These are phyloP conservation scores for Aaosphaeria pasadenensis DNA, from an alignment of 2,329 filamentous ascomycete genomes.

Conservation along the genomic window DNA sequence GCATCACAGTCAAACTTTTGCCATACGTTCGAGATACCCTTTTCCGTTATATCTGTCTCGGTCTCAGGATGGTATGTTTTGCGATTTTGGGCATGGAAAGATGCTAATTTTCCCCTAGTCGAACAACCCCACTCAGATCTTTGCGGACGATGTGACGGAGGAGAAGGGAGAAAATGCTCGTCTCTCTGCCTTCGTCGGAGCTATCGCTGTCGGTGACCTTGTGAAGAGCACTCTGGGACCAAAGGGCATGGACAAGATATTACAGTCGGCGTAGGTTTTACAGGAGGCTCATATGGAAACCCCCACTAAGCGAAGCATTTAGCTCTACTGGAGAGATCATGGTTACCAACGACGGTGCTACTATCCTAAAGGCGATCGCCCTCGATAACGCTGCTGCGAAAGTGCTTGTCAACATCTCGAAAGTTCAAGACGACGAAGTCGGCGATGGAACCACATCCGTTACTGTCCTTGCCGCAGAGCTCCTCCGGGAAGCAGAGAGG, in stretches of 20 bases:
- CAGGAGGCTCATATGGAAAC: slow-evolving; percentile 1
- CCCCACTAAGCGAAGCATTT: slow-evolving; percentile 21
- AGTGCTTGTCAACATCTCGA: slow-evolving; percentile 98
- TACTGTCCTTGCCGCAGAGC: slow-evolving; percentile 88
- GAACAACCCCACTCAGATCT: slow-evolving; percentile 89
- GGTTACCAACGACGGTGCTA: slow-evolving; percentile 98
- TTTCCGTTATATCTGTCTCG: slow-evolving; percentile 18
- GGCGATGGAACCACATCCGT: slow-evolving; percentile 99
- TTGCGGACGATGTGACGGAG: slow-evolving; percentile 92
- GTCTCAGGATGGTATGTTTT: slow-evolving; percentile 28
- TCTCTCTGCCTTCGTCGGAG: slow-evolving; percentile 95
- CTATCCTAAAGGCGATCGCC: slow-evolving; percentile 96
- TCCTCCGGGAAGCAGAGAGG: slow-evolving; percentile 94
- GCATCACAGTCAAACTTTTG: slow-evolving; percentile 27
- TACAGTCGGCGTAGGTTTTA: slow-evolving; percentile 79
- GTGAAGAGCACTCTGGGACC: slow-evolving; percentile 97
- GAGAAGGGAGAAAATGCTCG: slow-evolving; percentile 99
- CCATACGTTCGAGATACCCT: slow-evolving; percentile 27
- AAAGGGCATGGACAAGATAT: slow-evolving; percentile 98
- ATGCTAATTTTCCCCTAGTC: slow-evolving; percentile 26
- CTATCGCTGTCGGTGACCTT: slow-evolving; percentile 94
- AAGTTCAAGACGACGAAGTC: slow-evolving; percentile 98
- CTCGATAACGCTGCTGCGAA: slow-evolving; percentile 98
- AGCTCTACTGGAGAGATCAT: slow-evolving; percentile 95
- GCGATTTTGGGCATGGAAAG: neutral